Evolutionary conservation across 2,329 filamentous ascomycete species (phyloP).

Genomic region (Talaromyces sp.): DNA sequence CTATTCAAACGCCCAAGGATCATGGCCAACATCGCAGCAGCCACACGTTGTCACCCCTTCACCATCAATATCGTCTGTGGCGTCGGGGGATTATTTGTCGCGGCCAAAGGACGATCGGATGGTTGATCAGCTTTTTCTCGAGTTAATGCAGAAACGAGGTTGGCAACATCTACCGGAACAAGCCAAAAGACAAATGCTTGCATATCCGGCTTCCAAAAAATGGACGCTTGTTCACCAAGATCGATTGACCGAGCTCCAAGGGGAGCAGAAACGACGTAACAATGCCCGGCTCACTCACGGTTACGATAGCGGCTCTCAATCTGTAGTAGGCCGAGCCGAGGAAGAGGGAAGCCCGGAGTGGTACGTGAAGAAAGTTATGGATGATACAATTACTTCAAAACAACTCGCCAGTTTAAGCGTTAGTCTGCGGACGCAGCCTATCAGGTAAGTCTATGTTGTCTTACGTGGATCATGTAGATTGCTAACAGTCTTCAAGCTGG

Average conservation of each 20-base stretch:
- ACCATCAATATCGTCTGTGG: constrained; percentile 23
- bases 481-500: constrained; percentile 53
- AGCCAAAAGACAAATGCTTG: constrained; percentile 90
- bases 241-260: constrained; percentile 85
- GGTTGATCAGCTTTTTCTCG: constrained; percentile 85
- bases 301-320: constrained; percentile 60
- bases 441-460: constrained; percentile 49
- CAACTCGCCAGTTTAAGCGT: constrained; percentile 90
- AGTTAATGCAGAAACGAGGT: constrained; percentile 93
- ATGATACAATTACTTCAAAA: constrained; percentile 87
- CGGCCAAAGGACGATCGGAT: constrained; percentile 57
- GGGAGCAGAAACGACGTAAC: constrained; percentile 81
- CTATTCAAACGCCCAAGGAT: constrained; percentile 27
- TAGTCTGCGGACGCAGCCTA: constrained; percentile 90
- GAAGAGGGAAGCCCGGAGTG: constrained; percentile 96
- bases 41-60: constrained; percentile 21
- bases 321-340: constrained; percentile 60
- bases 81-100: constrained; percentile 38
- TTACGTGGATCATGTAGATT: neutral
- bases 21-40: constrained; percentile 26
- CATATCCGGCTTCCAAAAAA: constrained; percentile 90
- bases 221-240: constrained; percentile 98
- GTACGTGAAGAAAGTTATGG: constrained; percentile 96
- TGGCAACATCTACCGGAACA: constrained; percentile 97
- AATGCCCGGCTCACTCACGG: constrained; percentile 67